Evolutionary conservation across 176 grass and related monocot genomes (phyloP), one percentile per base, ranked within the genome.

Genomic region (Carex pumila): DNA sequence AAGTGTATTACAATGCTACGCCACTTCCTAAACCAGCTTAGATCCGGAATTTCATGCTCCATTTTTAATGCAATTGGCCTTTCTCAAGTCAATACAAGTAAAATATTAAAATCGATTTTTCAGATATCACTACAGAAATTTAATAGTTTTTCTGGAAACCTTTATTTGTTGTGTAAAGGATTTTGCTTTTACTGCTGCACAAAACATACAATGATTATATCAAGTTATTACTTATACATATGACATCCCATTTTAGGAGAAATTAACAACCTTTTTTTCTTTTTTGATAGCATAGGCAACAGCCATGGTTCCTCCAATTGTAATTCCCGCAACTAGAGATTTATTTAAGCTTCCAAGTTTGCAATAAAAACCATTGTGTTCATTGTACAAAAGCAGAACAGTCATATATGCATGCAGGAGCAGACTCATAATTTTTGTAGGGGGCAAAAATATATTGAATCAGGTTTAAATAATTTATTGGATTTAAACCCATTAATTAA

Each of bases 271-370:
- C 13, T 7, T 25, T 55, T 65, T 0, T 25, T 83, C 66, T 69
- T 87, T 73, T 72, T 84, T 53, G n/a, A 91, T 71, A 68, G 83
- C 84, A 64, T 85, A 90, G 41, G 39, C 83, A 52, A 90, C 61
- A 59, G 86, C 89, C 17, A 91, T 18, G 68, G 74, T 83, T 39
- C 87, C 87, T 53, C 85, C 91, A 18, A 91, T 13, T 53, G 83
- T 86, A 84, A 83, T 14, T 25, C 71, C 87, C 31, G 54, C 87
- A 41, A 97, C 54, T 53, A 81, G 29, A 57, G 81, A 79, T 1
- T 64, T 55, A 3, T 69, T 82, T 34, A 57, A 25, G 0, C 25
- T 25, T 25, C 25, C 25, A 25, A 25, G 25, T 25, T 25, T 25
- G 0, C 25, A 25, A 25, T 25, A 0, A 25, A 25, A 25, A 25